These are phyloP conservation scores for Rhododendron ferrugineum DNA, from an alignment of 148 eudicot species.

Conservation along the genomic window DNA sequence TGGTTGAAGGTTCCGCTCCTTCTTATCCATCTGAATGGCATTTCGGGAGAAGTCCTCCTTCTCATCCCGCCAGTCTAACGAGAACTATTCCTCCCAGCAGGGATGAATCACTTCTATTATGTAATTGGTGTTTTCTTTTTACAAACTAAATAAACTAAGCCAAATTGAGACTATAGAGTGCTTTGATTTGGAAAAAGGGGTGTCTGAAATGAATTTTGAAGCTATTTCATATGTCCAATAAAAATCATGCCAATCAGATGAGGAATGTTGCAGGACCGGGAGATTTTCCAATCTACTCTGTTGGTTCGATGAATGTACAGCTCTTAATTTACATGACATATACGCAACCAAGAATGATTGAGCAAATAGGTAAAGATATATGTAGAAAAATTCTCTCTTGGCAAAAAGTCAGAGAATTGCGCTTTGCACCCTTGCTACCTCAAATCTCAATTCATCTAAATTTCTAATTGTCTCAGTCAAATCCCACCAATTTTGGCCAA, in stretches of 20 bases:
- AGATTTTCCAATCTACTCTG: not conserved
- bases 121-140: not conserved
- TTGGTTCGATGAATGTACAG: not conserved
- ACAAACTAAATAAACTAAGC: not conserved
- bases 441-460: too few relatives aligned
- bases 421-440: too few relatives aligned
- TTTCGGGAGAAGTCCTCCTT: too few relatives aligned
- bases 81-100: too few relatives aligned
- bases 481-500: too few relatives aligned
- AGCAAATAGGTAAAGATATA: too few relatives aligned
- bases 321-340: not conserved
- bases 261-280: not conserved
- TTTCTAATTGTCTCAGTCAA: too few relatives aligned
- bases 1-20: too few relatives aligned
- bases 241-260: not conserved
- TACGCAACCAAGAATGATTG: not conserved
- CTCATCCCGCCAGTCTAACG: too few relatives aligned
- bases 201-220: not conserved
- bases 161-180: not conserved
- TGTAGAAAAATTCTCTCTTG: too few relatives aligned
- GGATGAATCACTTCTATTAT: not conserved
- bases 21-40: too few relatives aligned
- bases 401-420: too few relatives aligned
- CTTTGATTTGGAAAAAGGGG: not conserved
- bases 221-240: not conserved